These are phyloP conservation scores for Podospora appendiculata DNA, from an alignment of 495 filamentous ascomycete species.

Conservation along the genomic window DNA sequence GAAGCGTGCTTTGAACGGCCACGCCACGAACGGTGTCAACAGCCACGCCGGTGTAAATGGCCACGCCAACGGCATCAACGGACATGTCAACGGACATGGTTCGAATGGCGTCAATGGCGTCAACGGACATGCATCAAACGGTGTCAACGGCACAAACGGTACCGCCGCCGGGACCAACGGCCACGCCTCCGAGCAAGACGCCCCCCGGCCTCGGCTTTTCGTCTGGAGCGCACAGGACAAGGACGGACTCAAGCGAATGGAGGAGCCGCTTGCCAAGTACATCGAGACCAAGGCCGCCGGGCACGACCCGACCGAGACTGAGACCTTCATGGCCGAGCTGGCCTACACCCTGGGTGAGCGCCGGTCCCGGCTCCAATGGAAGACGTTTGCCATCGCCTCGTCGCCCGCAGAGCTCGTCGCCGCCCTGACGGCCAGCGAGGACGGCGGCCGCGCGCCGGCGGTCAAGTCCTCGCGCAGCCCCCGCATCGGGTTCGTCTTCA, in stretches of 20 bases:
- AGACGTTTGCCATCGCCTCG: background rate
- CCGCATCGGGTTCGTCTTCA: conserved; percentile 10
- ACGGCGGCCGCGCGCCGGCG: background rate
- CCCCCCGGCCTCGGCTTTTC: conserved; percentile 4
- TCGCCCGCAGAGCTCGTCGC: background rate
- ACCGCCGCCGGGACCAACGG: background rate
- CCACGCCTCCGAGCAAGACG: background rate
- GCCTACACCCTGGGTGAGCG: background rate
- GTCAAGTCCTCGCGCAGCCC: background rate
- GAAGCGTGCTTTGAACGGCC: too few relatives aligned
- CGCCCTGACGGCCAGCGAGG: background rate
- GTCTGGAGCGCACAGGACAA: background rate
- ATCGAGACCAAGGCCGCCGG: background rate
- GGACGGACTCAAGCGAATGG: background rate
- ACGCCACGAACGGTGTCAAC: too few relatives aligned
- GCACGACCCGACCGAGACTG: background rate
- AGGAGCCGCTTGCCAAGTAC: background rate
- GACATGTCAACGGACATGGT: too few relatives aligned
- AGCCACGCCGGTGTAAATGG: too few relatives aligned
- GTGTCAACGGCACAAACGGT: too few relatives aligned
- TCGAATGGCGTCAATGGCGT: too few relatives aligned
- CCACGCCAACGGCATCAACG: too few relatives aligned
- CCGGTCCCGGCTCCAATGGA: background rate
- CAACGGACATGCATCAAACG: too few relatives aligned
- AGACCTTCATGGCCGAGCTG: background rate